phyloP scores from a whole-genome alignment of 148 eudicot species.

The Diospyros lotus region DNA sequence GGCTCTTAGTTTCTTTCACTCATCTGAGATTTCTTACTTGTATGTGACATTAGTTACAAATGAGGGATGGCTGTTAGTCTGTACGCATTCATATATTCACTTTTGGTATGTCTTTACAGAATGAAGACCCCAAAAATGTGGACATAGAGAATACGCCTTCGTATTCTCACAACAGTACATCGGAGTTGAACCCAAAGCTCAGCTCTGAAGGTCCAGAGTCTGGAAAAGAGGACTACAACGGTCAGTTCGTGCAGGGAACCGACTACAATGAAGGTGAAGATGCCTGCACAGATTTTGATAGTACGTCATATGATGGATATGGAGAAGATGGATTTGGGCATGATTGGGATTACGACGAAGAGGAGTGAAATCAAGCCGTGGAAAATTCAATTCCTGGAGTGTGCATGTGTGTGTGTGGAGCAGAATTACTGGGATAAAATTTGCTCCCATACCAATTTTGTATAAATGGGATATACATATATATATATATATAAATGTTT shows the following conservation, averaged over 20 bases:
- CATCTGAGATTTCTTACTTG: too few relatives aligned
- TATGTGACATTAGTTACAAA: neutral
- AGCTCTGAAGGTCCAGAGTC: neutral
- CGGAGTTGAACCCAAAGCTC: neutral
- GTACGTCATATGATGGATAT: neutral
- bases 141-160: neutral
- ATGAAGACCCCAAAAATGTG: neutral
- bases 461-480: too few relatives aligned
- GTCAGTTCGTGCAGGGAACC: neutral
- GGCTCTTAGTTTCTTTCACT: too few relatives aligned
- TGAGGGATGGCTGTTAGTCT: too few relatives aligned
- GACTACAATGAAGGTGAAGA: slow-evolving; percentile 3
- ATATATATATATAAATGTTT: too few relatives aligned
- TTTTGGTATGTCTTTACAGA: neutral
- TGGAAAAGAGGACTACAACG: neutral
- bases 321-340: neutral
- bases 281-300: neutral
- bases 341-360: slow-evolving; percentile 2
- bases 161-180: neutral
- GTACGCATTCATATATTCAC: too few relatives aligned
- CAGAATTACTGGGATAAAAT: too few relatives aligned
- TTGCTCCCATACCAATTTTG: too few relatives aligned
- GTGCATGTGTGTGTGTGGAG: too few relatives aligned
- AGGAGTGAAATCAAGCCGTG: neutral
- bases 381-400: too few relatives aligned